Base-by-base conservation (phyloP, 345 rosid species). In the Boechera divaricarpa region DNA sequence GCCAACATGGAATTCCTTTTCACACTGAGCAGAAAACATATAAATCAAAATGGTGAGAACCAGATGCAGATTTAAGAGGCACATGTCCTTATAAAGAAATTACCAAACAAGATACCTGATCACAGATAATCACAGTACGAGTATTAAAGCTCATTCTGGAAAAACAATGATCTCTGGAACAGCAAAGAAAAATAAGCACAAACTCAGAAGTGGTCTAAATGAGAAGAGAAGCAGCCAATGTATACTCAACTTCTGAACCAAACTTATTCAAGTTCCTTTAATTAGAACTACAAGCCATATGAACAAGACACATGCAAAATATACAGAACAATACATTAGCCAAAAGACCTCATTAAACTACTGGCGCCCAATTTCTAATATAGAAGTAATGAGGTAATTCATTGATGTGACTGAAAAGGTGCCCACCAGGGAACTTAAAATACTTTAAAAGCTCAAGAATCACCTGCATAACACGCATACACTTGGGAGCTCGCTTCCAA, bases 381-480 rank as follows among this genome's bases (percentile, higher is more conserved):
- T 33, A 58, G 33, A 75, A 62, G n/a, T 36, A 10, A 42, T 54
- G 24, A 32, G 36, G 61, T 10, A 47, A 16, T 21, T 10, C 41
- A 47, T 28, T 28, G 47, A 39, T 24, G 38, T 15, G 28, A 54
- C 44, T 38, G 39, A 15, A 48, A 74, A 33, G 72, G 60, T 45
- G 45, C 48, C 59, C 39, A 24, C 57, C 51, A 52, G 35, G 69
- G 55, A 4, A 29, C 7, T 35, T 18, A 15, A 38, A 47, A 58
- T 65, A 7, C 39, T 21, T 21, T 31, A 72, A 63, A 54, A 58
- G 52, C 62, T 10, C 7, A 16, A 52, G 48, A 61, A 49, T 77
- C 13, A 95, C 99, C 97, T 91, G 98, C 99, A 95, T 49, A 92
- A 77, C 24, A 88, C 91, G 81, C 98, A 92, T 72, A 91, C 99